Percentiles rank a stretch among this genome's conserved stretches.
Conservation (phyloP, 768 basidiomycete species). For the Naematelia encephala region DNA sequence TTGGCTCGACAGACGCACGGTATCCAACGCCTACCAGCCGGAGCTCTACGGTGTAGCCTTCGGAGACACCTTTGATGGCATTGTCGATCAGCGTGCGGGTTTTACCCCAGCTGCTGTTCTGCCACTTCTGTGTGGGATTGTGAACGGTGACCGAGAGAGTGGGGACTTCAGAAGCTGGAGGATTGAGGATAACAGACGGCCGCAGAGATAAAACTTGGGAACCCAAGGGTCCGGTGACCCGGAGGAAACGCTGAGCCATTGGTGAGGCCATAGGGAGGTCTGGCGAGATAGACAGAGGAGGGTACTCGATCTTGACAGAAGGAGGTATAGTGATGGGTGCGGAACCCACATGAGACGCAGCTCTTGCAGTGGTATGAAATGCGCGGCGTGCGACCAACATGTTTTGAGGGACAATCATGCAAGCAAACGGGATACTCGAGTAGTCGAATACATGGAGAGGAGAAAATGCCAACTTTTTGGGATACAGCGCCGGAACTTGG, state of each 20-base stretch:
- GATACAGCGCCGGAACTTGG: neutral
- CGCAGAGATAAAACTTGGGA: conserved; percentile 56
- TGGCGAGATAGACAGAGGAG: conserved; percentile 30
- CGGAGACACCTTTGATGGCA: conserved; percentile 82
- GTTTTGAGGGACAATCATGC: neutral
- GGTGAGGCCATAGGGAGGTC: conserved; percentile 40
- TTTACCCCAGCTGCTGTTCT: conserved; percentile 92
- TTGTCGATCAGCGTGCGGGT: conserved; percentile 85
- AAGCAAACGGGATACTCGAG: neutral
- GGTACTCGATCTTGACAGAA: conserved; percentile 53
- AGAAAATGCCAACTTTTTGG: neutral
- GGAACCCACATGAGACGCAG: conserved; percentile 56
- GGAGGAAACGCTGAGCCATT: conserved; percentile 48
- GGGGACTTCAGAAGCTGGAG: conserved; percentile 10
- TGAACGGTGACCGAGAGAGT: conserved; percentile 38
- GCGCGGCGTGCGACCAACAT: neutral
- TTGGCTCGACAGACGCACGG: conserved; percentile 72
- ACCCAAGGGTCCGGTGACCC: conserved; percentile 64
- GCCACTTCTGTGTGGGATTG: conserved; percentile 66
- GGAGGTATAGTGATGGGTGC: conserved; percentile 58
- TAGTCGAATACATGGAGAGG: neutral
- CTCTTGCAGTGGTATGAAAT: conserved; percentile 19
- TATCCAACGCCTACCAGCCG: conserved; percentile 94
- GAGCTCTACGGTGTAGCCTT: conserved; percentile 77
- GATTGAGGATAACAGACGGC: conserved; percentile 53